Evolutionary conservation across 2,329 filamentous ascomycete genomes (phyloP).

Genomic region (Hypoxylon sp.): DNA sequence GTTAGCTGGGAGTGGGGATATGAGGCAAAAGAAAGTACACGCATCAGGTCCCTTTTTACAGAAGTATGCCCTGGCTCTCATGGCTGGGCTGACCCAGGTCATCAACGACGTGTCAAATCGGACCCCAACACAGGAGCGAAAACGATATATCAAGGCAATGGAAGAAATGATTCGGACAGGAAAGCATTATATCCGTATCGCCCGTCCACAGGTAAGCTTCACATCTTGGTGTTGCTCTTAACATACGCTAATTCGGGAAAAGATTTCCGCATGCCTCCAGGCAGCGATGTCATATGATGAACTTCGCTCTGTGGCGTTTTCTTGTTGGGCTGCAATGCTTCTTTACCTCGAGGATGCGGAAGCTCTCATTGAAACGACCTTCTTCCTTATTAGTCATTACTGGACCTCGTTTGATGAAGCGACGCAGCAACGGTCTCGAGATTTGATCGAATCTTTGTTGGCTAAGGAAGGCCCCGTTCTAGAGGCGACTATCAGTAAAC

Average conservation of each 20-base stretch:
- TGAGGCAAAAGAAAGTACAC: slow-evolving; percentile 66
- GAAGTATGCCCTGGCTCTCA: slow-evolving; percentile 86
- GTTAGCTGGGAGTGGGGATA: slow-evolving; percentile 58
- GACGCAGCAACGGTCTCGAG: slow-evolving; percentile 71
- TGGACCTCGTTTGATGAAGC: slow-evolving; percentile 77
- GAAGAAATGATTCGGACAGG: slow-evolving; percentile 88
- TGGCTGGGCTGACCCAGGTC: slow-evolving; percentile 83
- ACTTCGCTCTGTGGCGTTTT: slow-evolving; percentile 84
- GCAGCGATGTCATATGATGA: slow-evolving; percentile 82
- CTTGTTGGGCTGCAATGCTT: slow-evolving; percentile 87
- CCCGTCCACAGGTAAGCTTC: slow-evolving; percentile 83
- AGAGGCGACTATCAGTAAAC: slow-evolving; percentile 75
- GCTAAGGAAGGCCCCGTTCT: slow-evolving; percentile 73
- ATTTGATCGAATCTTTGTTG: slow-evolving; percentile 76
- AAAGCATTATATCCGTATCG: slow-evolving; percentile 79
- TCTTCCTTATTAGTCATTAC: slow-evolving; percentile 86
- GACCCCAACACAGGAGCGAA: slow-evolving; percentile 76
- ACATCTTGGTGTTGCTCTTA: background rate
- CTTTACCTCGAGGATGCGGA: slow-evolving; percentile 83
- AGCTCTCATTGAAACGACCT: slow-evolving; percentile 86
- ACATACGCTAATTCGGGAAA: slow-evolving; percentile 48
- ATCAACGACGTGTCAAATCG: slow-evolving; percentile 77
- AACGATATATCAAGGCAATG: slow-evolving; percentile 83
- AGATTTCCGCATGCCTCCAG: slow-evolving; percentile 93
- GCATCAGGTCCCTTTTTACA: slow-evolving; percentile 83